These are phyloP conservation scores for Scheffersomyces titani DNA, from an alignment of 1,139 yeast genomes.

Conservation along the genomic window DNA sequence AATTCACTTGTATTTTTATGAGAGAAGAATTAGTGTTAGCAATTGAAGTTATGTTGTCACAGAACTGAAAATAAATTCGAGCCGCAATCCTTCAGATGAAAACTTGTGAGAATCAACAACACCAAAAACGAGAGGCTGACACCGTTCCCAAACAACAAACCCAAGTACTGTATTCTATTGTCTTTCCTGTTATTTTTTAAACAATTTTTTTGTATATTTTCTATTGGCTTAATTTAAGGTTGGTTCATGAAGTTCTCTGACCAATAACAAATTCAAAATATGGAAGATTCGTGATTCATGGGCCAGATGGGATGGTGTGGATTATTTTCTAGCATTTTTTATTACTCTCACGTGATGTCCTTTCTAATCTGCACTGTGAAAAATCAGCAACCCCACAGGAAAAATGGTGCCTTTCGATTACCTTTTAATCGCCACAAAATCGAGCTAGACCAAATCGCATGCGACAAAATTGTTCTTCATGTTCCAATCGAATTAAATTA, in stretches of 20 bases:
- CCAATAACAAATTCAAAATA: not conserved
- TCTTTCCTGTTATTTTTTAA: not conserved
- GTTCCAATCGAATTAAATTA: too few species aligned
- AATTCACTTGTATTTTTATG: not conserved
- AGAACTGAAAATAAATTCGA: not conserved
- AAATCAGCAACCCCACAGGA: not conserved
- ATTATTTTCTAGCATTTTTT: not conserved
- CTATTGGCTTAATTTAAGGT: not conserved
- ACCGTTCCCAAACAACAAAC: not conserved
- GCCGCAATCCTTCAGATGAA: not conserved
- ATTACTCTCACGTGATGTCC: not conserved
- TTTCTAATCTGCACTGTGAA: not conserved
- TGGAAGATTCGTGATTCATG: not conserved
- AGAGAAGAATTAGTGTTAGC: not conserved
- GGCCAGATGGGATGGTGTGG: not conserved
- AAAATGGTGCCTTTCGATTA: not conserved
- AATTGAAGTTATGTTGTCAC: not conserved
- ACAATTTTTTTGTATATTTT: not conserved
- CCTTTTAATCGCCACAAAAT: not conserved
- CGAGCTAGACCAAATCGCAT: not conserved
- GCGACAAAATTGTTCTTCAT: not conserved
- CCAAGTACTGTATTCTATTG: not conserved
- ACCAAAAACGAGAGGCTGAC: not conserved
- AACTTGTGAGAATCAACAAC: not conserved
- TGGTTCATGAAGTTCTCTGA: not conserved